Evolutionary conservation across 1,284 basidiomycete species (phyloP).

Genomic region (Inonotus hispidus): DNA sequence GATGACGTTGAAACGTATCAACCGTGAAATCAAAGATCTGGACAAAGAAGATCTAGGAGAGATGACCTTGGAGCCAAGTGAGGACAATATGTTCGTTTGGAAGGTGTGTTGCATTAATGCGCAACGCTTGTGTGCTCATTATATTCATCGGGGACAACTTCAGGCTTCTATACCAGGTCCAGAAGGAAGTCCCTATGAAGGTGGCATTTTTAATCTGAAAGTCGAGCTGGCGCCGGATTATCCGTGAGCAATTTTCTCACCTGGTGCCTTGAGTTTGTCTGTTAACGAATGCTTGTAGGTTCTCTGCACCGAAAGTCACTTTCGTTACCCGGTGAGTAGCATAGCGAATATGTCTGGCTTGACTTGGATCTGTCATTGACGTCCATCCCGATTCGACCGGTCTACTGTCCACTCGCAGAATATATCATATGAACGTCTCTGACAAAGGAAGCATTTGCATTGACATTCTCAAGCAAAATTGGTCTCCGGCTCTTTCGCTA

Average conservation of each 20-base stretch:
- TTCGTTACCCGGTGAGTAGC: conserved; percentile 66
- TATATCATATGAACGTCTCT: conserved; percentile 92
- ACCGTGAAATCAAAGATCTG: conserved; percentile 80
- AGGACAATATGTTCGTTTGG: conserved; percentile 47
- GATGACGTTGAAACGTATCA: conserved; percentile 85
- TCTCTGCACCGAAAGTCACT: conserved; percentile 74
- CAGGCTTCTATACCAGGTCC: conserved; percentile 75
- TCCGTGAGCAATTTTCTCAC: conserved; percentile 51
- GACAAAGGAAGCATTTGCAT: conserved; percentile 70
- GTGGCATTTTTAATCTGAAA: conserved; percentile 76
- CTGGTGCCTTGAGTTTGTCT: neutral
- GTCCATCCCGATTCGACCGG: neutral
- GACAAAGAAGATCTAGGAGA: conserved; percentile 78
- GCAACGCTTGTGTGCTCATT: conserved; percentile 26
- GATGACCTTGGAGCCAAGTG: conserved; percentile 66
- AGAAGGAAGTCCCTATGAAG: conserved; percentile 83
- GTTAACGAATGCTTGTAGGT: conserved; percentile 40
- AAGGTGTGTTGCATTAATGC: conserved; percentile 17
- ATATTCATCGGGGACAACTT: conserved; percentile 60
- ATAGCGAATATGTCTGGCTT: neutral
- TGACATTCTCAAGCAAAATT: conserved; percentile 83
- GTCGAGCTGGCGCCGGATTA: conserved; percentile 74
- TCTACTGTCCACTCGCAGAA: conserved; percentile 39
- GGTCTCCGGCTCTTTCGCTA: conserved; percentile 86
- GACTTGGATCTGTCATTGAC: neutral